A percentile compares a stretch with the other conserved stretches of the same genome.
These are phyloP conservation scores for Edaphochlamys debaryana DNA, from an alignment of 139 green algal genomes.

Conservation along the genomic window DNA sequence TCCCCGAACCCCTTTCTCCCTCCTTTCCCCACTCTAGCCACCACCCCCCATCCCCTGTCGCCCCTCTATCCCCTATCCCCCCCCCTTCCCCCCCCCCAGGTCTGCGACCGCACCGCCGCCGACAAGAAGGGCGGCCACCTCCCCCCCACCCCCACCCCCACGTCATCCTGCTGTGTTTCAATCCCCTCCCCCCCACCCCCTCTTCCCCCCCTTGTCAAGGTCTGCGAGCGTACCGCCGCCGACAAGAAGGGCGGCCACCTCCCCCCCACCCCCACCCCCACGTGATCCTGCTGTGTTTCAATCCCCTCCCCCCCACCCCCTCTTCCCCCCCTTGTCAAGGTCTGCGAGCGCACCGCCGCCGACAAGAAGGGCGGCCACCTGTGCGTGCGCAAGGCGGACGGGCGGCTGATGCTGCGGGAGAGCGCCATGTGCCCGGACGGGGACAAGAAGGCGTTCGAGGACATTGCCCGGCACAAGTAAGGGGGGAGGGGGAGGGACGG, in stretches of 20 bases:
- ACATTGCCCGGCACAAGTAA: conserved; percentile 76
- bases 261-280: not conserved
- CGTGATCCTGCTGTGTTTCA: not conserved
- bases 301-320: not conserved
- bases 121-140: conserved; percentile 94
- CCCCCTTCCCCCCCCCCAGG: too few relatives aligned
- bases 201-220: too few relatives aligned
- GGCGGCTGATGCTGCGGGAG: conserved; percentile 86
- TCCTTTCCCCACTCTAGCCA: too few relatives aligned
- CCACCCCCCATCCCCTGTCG: not conserved
- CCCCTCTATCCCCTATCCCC: too few relatives aligned
- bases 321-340: conserved; percentile 50
- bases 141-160: not conserved
- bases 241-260: conserved; percentile 97
- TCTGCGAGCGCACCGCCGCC: conserved; percentile 83
- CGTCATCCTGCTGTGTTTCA: not conserved
- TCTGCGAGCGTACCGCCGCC: conserved; percentile 83
- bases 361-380: conserved; percentile 97
- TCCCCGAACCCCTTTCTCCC: too few relatives aligned
- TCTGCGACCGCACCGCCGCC: conserved; percentile 83
- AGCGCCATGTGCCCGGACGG: conserved; percentile 85
- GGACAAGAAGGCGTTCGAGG: conserved; percentile 90
- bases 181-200: too few relatives aligned
- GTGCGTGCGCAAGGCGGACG: conserved; percentile 66
- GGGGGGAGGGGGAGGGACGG: not conserved